A percentile compares a stretch with the other conserved stretches of the same genome.
phyloP scores from a whole-genome alignment of 257 asterid genomes.

The Rubia yunnanensis region DNA sequence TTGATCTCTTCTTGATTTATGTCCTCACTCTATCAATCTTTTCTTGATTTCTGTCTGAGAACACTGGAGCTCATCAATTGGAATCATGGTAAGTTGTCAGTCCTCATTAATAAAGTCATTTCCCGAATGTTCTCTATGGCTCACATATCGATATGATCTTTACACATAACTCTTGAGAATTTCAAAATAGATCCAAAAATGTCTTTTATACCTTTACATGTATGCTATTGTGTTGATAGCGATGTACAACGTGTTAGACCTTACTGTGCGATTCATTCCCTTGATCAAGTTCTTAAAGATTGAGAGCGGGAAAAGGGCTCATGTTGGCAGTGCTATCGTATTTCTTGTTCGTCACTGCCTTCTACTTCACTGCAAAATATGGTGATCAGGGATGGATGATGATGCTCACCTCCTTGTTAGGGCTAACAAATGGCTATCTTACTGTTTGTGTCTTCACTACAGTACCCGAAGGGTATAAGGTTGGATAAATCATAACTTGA shows the following conservation, averaged over 20 bases:
- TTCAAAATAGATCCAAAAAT: too few species aligned
- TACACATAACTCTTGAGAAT: too few species aligned
- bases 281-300: slow-evolving; percentile 36
- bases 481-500: slow-evolving; percentile 13
- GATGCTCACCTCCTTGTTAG: slow-evolving; percentile 52
- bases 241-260: slow-evolving; percentile 61
- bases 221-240: slow-evolving; percentile 63
- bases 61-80: slow-evolving; percentile 64
- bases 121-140: background rate
- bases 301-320: slow-evolving; percentile 56
- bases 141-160: too few species aligned
- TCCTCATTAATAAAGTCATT: background rate
- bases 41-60: slow-evolving; percentile 79
- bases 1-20: slow-evolving; percentile 45
- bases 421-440: slow-evolving; percentile 74
- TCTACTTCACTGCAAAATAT: slow-evolving; percentile 75
- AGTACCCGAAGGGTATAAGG: slow-evolving; percentile 83
- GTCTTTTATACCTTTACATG: too few species aligned
- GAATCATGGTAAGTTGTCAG: slow-evolving; percentile 55
- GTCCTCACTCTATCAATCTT: slow-evolving; percentile 63
- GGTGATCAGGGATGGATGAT: slow-evolving; percentile 86
- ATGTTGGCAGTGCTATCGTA: slow-evolving; percentile 39
- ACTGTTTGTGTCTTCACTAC: slow-evolving; percentile 60
- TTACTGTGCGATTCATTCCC: slow-evolving; percentile 57
- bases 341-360: slow-evolving; percentile 56